These are phyloP conservation scores for Oryza nivara DNA, from an alignment of 176 grass and related monocot genomes.

Conservation along the genomic window DNA sequence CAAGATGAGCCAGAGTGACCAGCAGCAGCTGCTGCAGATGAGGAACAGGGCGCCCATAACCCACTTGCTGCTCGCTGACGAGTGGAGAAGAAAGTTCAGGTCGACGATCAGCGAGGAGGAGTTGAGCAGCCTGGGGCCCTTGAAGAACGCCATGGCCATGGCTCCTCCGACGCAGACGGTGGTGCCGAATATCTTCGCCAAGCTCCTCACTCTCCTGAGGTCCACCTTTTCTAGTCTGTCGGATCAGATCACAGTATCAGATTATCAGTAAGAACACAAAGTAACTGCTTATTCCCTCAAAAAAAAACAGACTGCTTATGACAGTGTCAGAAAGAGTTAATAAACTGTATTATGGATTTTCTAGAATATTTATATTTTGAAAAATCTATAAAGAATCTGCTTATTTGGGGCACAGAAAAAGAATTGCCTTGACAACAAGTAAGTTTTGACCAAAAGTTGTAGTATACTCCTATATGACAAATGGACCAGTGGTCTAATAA, in stretches of 20 bases:
- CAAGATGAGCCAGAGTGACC: constrained; percentile 81
- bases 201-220: constrained; percentile 43
- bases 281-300: too few species aligned
- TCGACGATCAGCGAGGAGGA: not conserved
- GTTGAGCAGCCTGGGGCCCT: constrained; percentile 62
- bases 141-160: constrained; percentile 65
- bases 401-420: too few species aligned
- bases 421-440: too few species aligned
- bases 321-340: not conserved
- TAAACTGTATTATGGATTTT: too few species aligned
- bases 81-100: constrained; percentile 9
- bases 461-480: too few species aligned
- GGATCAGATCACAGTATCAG: not conserved
- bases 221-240: constrained; percentile 58
- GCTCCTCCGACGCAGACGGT: constrained; percentile 61
- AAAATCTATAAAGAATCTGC: too few species aligned
- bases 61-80: constrained; percentile 30
- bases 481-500: too few species aligned
- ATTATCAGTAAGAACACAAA: not conserved
- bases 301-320: not conserved
- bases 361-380: too few species aligned
- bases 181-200: constrained; percentile 73
- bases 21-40: constrained; percentile 59
- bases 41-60: constrained; percentile 48
- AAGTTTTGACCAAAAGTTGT: too few species aligned